Percentiles rank a stretch among this genome's conserved stretches.
Conservation (phyloP, 805 yeast genomes). For the Wickerhamomyces ciferrii region DNA sequence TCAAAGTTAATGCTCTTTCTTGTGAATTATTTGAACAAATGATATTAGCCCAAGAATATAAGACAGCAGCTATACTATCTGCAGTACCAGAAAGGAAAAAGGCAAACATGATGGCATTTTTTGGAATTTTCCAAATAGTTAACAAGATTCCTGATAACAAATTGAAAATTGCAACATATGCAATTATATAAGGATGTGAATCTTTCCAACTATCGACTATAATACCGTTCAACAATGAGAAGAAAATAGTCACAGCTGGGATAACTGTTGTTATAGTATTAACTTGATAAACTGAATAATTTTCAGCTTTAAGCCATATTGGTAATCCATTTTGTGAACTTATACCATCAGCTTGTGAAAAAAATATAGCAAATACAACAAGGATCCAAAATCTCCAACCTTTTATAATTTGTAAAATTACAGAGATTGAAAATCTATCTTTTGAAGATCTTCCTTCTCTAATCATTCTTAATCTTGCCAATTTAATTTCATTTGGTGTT, state of each 20-base stretch:
- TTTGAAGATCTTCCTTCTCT: conserved; percentile 16
- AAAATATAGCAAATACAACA: conserved; percentile 35
- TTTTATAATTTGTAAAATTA: conserved; percentile 8
- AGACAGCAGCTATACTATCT: conserved; percentile 56
- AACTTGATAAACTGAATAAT: conserved; percentile 33
- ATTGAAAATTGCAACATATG: conserved; percentile 26
- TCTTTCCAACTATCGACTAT: conserved; percentile 22
- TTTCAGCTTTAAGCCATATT: conserved; percentile 45
- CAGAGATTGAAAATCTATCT: conserved; percentile 10
- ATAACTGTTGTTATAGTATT: conserved; percentile 48
- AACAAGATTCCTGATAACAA: conserved; percentile 3
- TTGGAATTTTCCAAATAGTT: conserved; percentile 42
- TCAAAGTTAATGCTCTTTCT: conserved; percentile 45
- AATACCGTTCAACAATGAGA: conserved; percentile 24
- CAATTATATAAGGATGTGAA: conserved; percentile 22
- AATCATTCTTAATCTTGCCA: conserved; percentile 40
- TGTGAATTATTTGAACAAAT: conserved; percentile 50
- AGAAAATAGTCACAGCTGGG: conserved; percentile 35
- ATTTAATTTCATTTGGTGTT: conserved; percentile 47
- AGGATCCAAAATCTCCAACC: conserved; percentile 26
- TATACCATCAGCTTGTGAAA: conserved; percentile 28
- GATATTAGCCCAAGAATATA: conserved; percentile 56
- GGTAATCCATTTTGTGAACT: conserved; percentile 22
- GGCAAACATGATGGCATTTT: conserved; percentile 56
- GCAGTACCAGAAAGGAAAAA: conserved; percentile 51